Evolutionary conservation across 2,329 filamentous ascomycete species (phyloP).

Genomic region (Xylariaceae sp.): DNA sequence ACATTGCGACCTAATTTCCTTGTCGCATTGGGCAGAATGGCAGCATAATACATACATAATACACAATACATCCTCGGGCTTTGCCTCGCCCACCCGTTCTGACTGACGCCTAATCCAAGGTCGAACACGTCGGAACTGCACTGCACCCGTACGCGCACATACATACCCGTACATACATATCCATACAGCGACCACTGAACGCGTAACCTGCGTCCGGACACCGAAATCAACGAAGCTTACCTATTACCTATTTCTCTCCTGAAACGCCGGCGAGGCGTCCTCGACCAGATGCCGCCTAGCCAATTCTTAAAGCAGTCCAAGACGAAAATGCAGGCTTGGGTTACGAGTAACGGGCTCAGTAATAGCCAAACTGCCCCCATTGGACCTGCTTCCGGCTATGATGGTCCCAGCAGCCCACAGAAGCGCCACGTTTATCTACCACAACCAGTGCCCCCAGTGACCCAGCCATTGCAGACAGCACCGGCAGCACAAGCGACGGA

Average conservation of each 20-base stretch:
- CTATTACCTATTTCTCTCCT: conserved; percentile 18
- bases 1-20: conserved; percentile 36
- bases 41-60: conserved; percentile 38
- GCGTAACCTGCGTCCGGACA: conserved; percentile 15
- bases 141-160: too few species aligned
- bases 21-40: conserved; percentile 35
- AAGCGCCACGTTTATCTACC: conserved; percentile 29
- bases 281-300: conserved; percentile 35
- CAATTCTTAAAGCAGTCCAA: conserved; percentile 38
- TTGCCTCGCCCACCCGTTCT: conserved; percentile 29
- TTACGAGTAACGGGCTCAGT: conserved; percentile 34
- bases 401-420: conserved; percentile 24
- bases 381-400: conserved; percentile 25
- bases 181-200: conserved; percentile 14
- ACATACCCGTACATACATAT: too few species aligned
- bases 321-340: conserved; percentile 40
- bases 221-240: conserved; percentile 25
- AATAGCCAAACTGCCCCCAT: conserved; percentile 30
- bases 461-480: conserved; percentile 16
- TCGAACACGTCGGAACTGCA: conserved; percentile 29
- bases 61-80: conserved; percentile 26
- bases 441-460: conserved; percentile 19
- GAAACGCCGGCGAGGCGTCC: conserved; percentile 8
- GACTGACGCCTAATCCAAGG: conserved; percentile 20
- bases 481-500: conserved; percentile 6